Conservation (phyloP, 106 monocot species). For the Dioscorea zingiberensis region DNA sequence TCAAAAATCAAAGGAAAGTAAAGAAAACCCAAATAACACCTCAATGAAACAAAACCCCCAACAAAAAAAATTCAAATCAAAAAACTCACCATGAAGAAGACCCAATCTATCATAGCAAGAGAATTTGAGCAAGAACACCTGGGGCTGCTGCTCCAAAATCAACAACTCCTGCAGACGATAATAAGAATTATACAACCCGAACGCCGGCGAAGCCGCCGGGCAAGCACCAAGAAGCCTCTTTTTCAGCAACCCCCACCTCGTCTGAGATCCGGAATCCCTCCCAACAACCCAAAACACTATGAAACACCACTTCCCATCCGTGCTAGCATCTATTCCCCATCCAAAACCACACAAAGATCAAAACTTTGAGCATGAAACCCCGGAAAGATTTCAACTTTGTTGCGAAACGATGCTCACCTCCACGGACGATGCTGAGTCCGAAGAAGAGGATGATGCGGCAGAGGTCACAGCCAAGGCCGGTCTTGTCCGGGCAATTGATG, state of each 20-base stretch:
- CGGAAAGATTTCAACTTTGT: no score
- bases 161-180: constrained; percentile 29
- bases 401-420: constrained; percentile 24
- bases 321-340: constrained; percentile 47
- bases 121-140: constrained; percentile 86
- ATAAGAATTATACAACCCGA: constrained; percentile 21
- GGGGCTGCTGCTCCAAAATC: constrained; percentile 17
- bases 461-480: constrained; percentile 74
- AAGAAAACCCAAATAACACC: no score
- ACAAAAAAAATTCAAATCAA: no score
- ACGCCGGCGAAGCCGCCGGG: constrained; percentile 26
- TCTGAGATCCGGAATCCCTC: constrained; percentile 10
- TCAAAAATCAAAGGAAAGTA: no score
- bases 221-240: constrained; percentile 63
- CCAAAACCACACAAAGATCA: no score
- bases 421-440: constrained; percentile 55
- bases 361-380: no score
- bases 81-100: constrained; percentile 66
- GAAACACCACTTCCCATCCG: constrained; percentile 91
- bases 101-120: constrained; percentile 69
- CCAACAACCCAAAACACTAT: constrained; percentile 80
- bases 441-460: constrained; percentile 70
- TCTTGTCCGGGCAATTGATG: constrained; percentile 67
- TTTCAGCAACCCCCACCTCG: constrained; percentile 73
- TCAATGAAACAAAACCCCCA: no score